A percentile compares a stretch with the other conserved stretches of the same genome.
phyloP scores from a whole-genome alignment of 2,329 filamentous ascomycete genomes.

The Pseudogymnoascus sp. region DNA sequence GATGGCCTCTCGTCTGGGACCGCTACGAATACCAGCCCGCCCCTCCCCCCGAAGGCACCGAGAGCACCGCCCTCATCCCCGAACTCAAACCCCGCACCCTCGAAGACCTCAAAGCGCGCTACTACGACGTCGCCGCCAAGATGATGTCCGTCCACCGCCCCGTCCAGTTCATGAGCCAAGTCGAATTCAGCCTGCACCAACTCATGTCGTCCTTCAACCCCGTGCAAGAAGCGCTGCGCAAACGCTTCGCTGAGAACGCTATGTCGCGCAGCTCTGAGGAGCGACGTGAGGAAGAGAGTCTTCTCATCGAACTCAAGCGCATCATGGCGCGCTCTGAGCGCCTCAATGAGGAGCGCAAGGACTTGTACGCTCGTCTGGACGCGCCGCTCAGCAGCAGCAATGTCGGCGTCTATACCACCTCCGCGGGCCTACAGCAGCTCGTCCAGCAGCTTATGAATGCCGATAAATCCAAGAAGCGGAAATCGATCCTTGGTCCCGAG shows the following conservation, averaged over 20 bases:
- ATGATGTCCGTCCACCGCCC: constrained; percentile 76
- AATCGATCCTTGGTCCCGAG: constrained; percentile 56
- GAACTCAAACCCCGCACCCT: constrained; percentile 51
- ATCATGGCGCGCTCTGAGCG: constrained; percentile 80
- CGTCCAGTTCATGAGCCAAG: constrained; percentile 74
- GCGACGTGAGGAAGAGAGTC: constrained; percentile 80
- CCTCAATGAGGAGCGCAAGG: constrained; percentile 79
- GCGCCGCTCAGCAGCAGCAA: constrained; percentile 63
- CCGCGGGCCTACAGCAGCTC: constrained; percentile 67
- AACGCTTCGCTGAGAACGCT: constrained; percentile 73
- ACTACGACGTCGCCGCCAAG: constrained; percentile 77
- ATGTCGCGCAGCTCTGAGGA: constrained; percentile 77
- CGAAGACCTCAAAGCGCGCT: constrained; percentile 86
- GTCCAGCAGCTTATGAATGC: constrained; percentile 73
- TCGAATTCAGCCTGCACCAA: constrained; percentile 76
- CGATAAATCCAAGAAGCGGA: constrained; percentile 86
- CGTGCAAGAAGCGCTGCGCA: constrained; percentile 67
- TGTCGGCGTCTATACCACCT: constrained; percentile 71
- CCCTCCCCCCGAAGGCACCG: constrained; percentile 34
- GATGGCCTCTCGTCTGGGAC: constrained; percentile 88
- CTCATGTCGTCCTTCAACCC: constrained; percentile 82
- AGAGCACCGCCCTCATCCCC: constrained; percentile 43
- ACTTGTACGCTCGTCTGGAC: constrained; percentile 80
- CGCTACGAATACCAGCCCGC: constrained; percentile 68
- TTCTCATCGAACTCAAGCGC: constrained; percentile 83